Conservation (phyloP, 805 yeast genomes). For the Pichia kluyveri region DNA sequence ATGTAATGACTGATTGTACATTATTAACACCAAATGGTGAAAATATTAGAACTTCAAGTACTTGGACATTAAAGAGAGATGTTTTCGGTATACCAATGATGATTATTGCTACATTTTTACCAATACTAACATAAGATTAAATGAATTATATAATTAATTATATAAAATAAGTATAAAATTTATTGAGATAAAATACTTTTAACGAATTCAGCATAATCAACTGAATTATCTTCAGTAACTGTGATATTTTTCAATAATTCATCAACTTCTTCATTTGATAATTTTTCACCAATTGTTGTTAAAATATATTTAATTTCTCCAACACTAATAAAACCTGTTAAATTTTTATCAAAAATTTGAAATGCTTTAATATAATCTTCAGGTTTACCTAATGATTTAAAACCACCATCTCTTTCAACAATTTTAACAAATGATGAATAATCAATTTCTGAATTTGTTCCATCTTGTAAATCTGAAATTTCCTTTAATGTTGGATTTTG, state of each 20-base stretch:
- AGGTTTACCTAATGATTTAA: conserved; percentile 80
- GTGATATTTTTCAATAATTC: conserved; percentile 93
- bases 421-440: conserved; percentile 70
- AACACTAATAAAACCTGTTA: conserved; percentile 92
- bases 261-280: conserved; percentile 85
- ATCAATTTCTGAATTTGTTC: conserved; percentile 39
- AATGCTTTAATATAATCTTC: conserved; percentile 91
- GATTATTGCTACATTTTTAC: conserved; percentile 90
- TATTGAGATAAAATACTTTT: conserved; percentile 88
- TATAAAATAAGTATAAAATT: background rate
- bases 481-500: conserved; percentile 96
- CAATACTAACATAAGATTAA: conserved; percentile 39
- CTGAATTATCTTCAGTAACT: conserved; percentile 87
- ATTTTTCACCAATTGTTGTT: conserved; percentile 92
- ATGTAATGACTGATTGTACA: conserved; percentile 82
- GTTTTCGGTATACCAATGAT: conserved; percentile 96
- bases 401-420: conserved; percentile 80
- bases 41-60: conserved; percentile 64
- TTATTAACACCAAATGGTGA: conserved; percentile 51
- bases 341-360: conserved; percentile 95
- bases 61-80: conserved; percentile 91
- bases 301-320: conserved; percentile 94
- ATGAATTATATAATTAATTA: no score
- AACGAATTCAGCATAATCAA: conserved; percentile 91
- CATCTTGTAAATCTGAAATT: conserved; percentile 49